These are phyloP conservation scores for Nicotiana benthamiana DNA, from an alignment of 257 asterid genomes.

Conservation along the genomic window DNA sequence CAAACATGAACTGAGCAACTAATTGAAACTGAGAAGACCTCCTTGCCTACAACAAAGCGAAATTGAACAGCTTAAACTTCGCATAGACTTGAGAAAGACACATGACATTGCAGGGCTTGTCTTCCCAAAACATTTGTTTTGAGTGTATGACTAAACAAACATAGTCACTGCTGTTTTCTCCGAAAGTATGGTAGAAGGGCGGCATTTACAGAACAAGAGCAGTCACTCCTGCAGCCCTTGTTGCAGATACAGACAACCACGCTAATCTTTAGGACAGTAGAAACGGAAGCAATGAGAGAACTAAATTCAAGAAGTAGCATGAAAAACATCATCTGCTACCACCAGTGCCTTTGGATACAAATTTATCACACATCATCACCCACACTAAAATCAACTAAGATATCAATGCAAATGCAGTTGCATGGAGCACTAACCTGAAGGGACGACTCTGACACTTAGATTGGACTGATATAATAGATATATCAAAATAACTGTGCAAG, in stretches of 20 bases:
- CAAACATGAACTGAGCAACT: too few relatives aligned
- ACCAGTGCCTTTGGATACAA: background rate
- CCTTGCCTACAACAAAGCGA: background rate
- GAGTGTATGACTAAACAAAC: background rate
- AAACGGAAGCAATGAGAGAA: background rate
- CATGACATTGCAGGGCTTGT: background rate
- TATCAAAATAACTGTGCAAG: conserved; percentile 8
- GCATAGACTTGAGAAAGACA: background rate
- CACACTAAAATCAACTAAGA: background rate
- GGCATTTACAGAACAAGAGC: background rate
- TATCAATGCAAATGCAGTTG: background rate
- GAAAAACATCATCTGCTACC: background rate
- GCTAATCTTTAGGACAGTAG: background rate
- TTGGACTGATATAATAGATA: conserved; percentile 3
- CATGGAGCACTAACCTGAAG: background rate
- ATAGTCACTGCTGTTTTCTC: background rate
- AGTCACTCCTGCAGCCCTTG: background rate
- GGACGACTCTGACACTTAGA: background rate
- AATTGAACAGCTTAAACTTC: background rate
- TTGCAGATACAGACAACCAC: background rate
- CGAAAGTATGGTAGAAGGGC: background rate
- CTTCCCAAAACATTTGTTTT: background rate
- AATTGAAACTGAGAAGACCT: background rate
- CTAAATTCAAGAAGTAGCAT: background rate
- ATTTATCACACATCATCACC: background rate